phyloP scores from a whole-genome alignment of 2,329 filamentous ascomycete genomes.

The Ceratocystis huliohia region DNA sequence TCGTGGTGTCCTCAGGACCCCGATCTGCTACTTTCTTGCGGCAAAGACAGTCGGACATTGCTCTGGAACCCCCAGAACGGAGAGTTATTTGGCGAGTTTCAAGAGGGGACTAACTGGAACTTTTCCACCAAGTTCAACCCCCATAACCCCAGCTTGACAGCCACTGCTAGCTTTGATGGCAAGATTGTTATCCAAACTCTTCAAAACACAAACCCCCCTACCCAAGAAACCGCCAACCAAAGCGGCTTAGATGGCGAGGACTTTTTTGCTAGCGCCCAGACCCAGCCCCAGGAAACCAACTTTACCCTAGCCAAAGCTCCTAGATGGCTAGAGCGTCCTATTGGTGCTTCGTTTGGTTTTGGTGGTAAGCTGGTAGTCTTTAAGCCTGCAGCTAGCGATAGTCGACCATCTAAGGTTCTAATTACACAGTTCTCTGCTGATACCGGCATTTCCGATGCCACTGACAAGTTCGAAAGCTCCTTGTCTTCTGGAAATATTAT shows the following conservation, averaged over 20 bases:
- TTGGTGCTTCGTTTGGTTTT: conserved; percentile 84
- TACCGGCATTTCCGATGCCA: conserved; percentile 67
- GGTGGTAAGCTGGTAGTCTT: conserved; percentile 82
- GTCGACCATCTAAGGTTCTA: conserved; percentile 58
- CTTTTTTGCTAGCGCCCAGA: conserved; percentile 90
- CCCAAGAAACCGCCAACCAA: conserved; percentile 53
- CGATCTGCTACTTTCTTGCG: conserved; percentile 78
- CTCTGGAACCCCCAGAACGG: conserved; percentile 95
- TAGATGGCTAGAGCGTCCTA: conserved; percentile 77
- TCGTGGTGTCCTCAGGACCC: conserved; percentile 92
- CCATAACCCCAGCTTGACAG: conserved; percentile 79
- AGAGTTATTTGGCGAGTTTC: conserved; percentile 78
- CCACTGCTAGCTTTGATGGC: conserved; percentile 93
- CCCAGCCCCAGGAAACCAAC: conserved; percentile 75
- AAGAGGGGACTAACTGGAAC: conserved; percentile 98
- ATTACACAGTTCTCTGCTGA: conserved; percentile 87
- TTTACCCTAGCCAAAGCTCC: conserved; percentile 80
- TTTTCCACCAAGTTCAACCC: conserved; percentile 94
- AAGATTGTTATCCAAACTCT: conserved; percentile 89
- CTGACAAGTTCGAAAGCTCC: conserved; percentile 74
- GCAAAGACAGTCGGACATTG: conserved; percentile 91
- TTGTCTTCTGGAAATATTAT: conserved; percentile 65
- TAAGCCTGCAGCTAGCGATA: conserved; percentile 44
- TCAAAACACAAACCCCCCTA: conserved; percentile 77
- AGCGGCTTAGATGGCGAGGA: conserved; percentile 76